phyloP scores from a whole-genome alignment of 768 basidiomycete genomes.

The Pisolithus orientalis region DNA sequence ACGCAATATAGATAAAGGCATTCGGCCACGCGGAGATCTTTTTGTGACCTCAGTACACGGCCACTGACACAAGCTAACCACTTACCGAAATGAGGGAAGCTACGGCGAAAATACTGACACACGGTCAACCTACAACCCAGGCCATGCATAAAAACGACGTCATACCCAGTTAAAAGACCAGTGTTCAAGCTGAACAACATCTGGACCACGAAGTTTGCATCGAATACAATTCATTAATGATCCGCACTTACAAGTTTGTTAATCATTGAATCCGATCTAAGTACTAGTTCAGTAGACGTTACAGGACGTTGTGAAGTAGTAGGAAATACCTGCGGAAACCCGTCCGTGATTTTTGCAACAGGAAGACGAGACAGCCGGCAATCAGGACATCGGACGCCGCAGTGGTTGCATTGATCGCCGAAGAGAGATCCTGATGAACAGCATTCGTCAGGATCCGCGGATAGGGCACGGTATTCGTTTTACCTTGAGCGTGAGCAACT shows the following conservation, averaged over 20 bases:
- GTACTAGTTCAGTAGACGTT: not conserved
- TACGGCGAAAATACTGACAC: conserved; percentile 41
- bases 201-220: conserved; percentile 13
- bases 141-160: not conserved
- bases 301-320: not conserved
- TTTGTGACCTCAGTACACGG: not conserved
- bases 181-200: conserved; percentile 51
- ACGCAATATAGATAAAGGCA: conserved; percentile 52
- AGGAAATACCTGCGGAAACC: conserved; percentile 38
- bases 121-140: conserved; percentile 4
- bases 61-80: not conserved
- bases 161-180: conserved; percentile 27
- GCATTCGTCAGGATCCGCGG: not conserved
- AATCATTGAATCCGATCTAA: conserved; percentile 44
- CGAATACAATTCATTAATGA: not conserved
- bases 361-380: conserved; percentile 37
- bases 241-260: conserved; percentile 30
- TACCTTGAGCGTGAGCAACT: conserved; percentile 42
- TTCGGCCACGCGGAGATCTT: conserved; percentile 43
- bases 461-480: not conserved
- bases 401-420: conserved; percentile 45
- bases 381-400: conserved; percentile 45
- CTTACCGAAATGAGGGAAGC: conserved; percentile 47
- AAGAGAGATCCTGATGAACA: conserved; percentile 31
- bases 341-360: conserved; percentile 44